phyloP scores from a whole-genome alignment of 805 yeast species.

The Kuraishia piskuri region DNA sequence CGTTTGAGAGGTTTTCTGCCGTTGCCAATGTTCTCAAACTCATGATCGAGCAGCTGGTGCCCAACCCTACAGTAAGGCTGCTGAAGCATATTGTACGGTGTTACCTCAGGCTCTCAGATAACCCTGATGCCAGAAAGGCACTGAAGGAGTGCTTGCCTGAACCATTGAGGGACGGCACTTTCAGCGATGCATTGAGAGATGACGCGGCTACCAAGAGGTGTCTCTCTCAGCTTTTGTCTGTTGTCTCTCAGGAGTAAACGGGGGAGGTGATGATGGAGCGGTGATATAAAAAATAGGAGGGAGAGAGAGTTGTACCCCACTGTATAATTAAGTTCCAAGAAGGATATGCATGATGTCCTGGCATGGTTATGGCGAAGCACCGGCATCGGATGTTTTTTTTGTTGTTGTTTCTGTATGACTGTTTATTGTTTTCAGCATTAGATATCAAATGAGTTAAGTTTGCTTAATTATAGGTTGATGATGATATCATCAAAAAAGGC shows the following conservation, averaged over 20 bases:
- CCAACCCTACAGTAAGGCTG: conserved; percentile 71
- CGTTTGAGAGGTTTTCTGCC: conserved; percentile 90
- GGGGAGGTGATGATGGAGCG: background rate
- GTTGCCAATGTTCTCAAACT: conserved; percentile 77
- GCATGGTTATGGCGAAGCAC: background rate
- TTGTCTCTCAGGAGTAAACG: conserved; percentile 25
- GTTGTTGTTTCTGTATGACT: background rate
- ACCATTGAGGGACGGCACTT: conserved; percentile 81
- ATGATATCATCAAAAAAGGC: background rate
- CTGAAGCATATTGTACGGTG: conserved; percentile 92
- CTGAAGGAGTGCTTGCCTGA: conserved; percentile 78
- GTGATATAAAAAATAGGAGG: background rate
- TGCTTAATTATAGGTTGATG: background rate
- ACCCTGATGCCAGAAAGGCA: conserved; percentile 83
- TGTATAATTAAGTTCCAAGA: background rate
- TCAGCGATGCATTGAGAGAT: conserved; percentile 68
- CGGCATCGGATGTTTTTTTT: background rate
- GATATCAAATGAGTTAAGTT: background rate
- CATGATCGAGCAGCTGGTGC: conserved; percentile 82
- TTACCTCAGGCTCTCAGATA: conserved; percentile 83
- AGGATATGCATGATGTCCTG: background rate
- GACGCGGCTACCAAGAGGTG: conserved; percentile 86
- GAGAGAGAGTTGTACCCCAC: background rate
- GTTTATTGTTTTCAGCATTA: background rate
- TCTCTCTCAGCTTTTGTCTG: conserved; percentile 70